Evolutionary conservation across 2,329 filamentous ascomycete species (phyloP), one percentile per base, ranked within the genome.

Genomic region (Emericellopsis cladophorae): DNA sequence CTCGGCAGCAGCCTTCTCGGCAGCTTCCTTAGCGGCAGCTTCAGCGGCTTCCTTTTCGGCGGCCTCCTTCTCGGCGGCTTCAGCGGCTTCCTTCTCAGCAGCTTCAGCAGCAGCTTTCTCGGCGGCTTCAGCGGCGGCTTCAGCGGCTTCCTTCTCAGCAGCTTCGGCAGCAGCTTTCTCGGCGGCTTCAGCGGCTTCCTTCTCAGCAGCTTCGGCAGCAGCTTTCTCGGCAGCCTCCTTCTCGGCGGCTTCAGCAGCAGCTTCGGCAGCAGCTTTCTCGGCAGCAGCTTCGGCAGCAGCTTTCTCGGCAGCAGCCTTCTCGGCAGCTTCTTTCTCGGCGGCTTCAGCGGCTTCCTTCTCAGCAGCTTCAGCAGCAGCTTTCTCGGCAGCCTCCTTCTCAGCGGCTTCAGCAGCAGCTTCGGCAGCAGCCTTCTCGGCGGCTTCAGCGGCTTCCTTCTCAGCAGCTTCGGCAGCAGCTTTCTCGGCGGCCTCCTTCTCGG

Each of bases 11-110:
- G 21, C 32, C 14, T 35, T 18, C 16, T 42, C 35, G 9, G 36
- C 37, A 33, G 37, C 26, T 16, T 37, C 41, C 5, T 45, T 42
- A 2, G 40, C 31, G 32, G 40, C 32, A 9, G 34, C 31, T 4
- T 24, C 38, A 18, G 37, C 23, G n/a, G 37, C 24, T 32, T 31
- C 37, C 29, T 18, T 35, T 35, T 35, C 33, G n/a, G 33, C 33
- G 8, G 33, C 23, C 11, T 31, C 31, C 10, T 33, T 26, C 15
- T 40, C 40, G 15, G 32, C 40, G 26, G 32, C 22, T 4, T 3
- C 33, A 35, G 33, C 18, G 6, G 33, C 18, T 6, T 7, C 32
- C 14, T n/a, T n/a, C n/a, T 15, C 33, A 10, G 33, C 15, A 9
- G 33, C 33, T 35, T 35, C 33, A 18, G 32, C n/a, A 15, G 14